phyloP scores from a whole-genome alignment of 2,329 filamentous ascomycete species.

The Piedraia hortae region DNA sequence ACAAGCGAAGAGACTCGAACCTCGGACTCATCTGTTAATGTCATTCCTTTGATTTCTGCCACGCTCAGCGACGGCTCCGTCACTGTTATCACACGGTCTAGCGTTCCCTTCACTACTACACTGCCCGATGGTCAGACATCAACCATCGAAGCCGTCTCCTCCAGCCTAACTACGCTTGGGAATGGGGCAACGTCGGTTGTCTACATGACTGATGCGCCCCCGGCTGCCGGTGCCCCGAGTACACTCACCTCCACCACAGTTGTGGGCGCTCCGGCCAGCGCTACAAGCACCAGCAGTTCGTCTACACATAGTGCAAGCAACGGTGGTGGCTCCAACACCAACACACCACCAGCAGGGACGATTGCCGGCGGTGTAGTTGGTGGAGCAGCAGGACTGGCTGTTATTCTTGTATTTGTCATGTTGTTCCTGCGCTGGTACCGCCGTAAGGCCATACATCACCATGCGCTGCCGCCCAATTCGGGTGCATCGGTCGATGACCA shows the following conservation, averaged over 20 bases:
- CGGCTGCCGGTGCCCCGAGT: conserved; percentile 1
- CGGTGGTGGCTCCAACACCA: conserved; percentile 2
- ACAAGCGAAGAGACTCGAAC: too few species aligned
- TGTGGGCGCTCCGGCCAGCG: conserved; percentile 1
- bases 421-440: conserved; percentile 26
- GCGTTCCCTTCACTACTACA: conserved; percentile 7
- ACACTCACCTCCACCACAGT: conserved; percentile 3
- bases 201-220: conserved; percentile 1
- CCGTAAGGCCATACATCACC: conserved; percentile 6
- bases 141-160: conserved; percentile 6
- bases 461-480: conserved; percentile 7
- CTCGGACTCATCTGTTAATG: too few species aligned
- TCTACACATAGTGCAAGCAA: conserved; percentile 2
- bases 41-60: too few species aligned
- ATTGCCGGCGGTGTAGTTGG: conserved; percentile 36
- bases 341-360: conserved; percentile 20
- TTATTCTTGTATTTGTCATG: conserved; percentile 23
- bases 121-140: conserved; percentile 5
- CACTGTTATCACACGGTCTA: conserved; percentile 5
- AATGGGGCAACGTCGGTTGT: conserved; percentile 1
- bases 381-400: conserved; percentile 28
- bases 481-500: conserved; percentile 2
- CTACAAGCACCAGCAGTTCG: conserved; percentile 1
- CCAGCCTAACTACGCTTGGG: conserved; percentile 2
- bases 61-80: conserved; percentile 8